Evolutionary conservation across 495 filamentous ascomycete species (phyloP), one percentile per base, ranked within the genome.

Genomic region (Xylaria palmicola): DNA sequence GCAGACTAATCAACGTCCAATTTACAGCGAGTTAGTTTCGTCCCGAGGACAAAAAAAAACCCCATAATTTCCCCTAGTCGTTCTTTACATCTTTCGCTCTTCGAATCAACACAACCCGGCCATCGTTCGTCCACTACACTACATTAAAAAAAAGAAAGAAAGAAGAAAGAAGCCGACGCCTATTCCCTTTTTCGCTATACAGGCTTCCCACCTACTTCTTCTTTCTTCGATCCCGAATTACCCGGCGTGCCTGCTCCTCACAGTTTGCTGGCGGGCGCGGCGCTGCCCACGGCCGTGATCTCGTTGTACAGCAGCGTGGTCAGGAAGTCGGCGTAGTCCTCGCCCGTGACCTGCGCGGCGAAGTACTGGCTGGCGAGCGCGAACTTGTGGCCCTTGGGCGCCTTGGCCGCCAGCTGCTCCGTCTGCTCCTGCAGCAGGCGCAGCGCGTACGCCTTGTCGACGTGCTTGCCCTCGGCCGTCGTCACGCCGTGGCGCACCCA

Each of bases 321-420:
- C 82, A 98, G 77, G 79, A 98, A 98, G 73, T 98, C 95, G 6
- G 92, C 92, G 76, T 96, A 97, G 63, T 96, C 91, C 79, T 98
- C 95, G 26, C 94, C 94, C 6, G 93, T 98, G 20, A 98, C 88
- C 85, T 98, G 94, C 40, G 83, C 80, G 13, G 89, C 85, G 67
- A 98, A 98, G 77, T 98, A 98, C 71, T 92, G 87, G 1, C 91
- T 90, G 3, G 94, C 94, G 37, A 96, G 85, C 49, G 86, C 84
- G 77, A 85, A 98, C 81, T 95, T 96, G 80, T 97, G 93, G 32
- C 92, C 93, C 82, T 90, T 89, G 41, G 89, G 85, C 10, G 87
- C 92, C 74, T 90, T 89, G 56, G 85, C 69, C 0, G 85, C 83
- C 6, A 98, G 81, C 66, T 85, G 81, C 49, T 93, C 85, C 26